Percentiles rank a stretch among this genome's conserved stretches.
phyloP scores from a whole-genome alignment of 176 grass and related monocot genomes.

The Triticum dicoccoides region DNA sequence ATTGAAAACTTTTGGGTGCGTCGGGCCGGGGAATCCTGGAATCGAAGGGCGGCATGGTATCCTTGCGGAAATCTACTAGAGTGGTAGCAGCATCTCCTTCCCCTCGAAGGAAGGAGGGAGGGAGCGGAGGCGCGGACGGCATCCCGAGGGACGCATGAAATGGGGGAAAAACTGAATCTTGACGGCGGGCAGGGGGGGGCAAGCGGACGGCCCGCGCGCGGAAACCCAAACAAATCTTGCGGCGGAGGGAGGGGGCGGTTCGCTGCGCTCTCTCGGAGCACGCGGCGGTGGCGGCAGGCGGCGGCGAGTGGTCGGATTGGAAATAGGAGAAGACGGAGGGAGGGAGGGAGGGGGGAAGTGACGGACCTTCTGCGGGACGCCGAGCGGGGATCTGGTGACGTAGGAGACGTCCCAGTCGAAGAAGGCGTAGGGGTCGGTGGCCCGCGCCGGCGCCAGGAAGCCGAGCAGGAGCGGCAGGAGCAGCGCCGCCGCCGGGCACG shows the following conservation, averaged over 20 bases:
- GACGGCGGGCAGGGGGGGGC: not conserved
- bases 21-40: too few species aligned
- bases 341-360: not conserved
- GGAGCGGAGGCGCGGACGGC: too few species aligned
- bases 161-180: not conserved
- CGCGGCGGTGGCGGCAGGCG: too few species aligned
- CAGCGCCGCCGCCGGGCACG: conserved; percentile 12
- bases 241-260: too few species aligned
- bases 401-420: conserved; percentile 94
- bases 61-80: too few species aligned
- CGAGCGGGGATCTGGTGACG: conserved; percentile 80
- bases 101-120: not conserved
- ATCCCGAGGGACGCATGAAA: not conserved
- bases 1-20: not conserved
- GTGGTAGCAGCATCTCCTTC: too few species aligned
- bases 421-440: conserved; percentile 63
- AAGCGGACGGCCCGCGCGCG: not conserved
- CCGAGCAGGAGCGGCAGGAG: not conserved
- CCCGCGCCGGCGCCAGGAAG: conserved; percentile 5
- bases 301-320: not conserved
- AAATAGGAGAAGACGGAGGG: not conserved
- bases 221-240: not conserved
- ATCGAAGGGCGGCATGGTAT: not conserved
- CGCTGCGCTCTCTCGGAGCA: too few species aligned
- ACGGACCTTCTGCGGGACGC: conserved; percentile 62